phyloP scores from a whole-genome alignment of 1,139 yeast genomes.

The Candida gigantensis region DNA sequence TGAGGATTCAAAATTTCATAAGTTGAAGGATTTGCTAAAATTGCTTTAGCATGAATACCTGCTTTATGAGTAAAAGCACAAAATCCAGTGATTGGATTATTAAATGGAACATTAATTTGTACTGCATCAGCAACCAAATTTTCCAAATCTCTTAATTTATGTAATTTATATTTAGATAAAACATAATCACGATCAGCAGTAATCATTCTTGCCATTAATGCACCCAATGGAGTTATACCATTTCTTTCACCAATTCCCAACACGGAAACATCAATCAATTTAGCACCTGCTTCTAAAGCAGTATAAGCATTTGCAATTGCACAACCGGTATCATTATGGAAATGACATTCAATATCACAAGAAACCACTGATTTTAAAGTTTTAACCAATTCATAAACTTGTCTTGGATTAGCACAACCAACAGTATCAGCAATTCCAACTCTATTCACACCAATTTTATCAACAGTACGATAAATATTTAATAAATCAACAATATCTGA shows the following conservation, averaged over 20 bases:
- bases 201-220: conserved; percentile 98
- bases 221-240: conserved; percentile 97
- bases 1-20: conserved; percentile 94
- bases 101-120: conserved; percentile 94
- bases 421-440: conserved; percentile 99
- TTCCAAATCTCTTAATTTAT: conserved; percentile 94
- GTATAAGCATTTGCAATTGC: conserved; percentile 99
- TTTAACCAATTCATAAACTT: conserved; percentile 93
- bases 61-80: conserved; percentile 99
- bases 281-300: conserved; percentile 97
- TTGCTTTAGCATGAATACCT: conserved; percentile 98
- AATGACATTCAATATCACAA: conserved; percentile 97
- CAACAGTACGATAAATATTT: conserved; percentile 94
- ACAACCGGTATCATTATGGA: conserved; percentile 99
- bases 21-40: conserved; percentile 96
- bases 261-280: conserved; percentile 90
- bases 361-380: conserved; percentile 91
- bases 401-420: conserved; percentile 99
- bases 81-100: conserved; percentile 98
- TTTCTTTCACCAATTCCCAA: conserved; percentile 99
- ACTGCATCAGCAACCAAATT: conserved; percentile 96
- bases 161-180: conserved; percentile 90
- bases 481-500: conserved; percentile 93
- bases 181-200: conserved; percentile 98
- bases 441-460: conserved; percentile 96